Base-by-base conservation (phyloP, 331 rosid genomes). In the Dryas integrifolia region DNA sequence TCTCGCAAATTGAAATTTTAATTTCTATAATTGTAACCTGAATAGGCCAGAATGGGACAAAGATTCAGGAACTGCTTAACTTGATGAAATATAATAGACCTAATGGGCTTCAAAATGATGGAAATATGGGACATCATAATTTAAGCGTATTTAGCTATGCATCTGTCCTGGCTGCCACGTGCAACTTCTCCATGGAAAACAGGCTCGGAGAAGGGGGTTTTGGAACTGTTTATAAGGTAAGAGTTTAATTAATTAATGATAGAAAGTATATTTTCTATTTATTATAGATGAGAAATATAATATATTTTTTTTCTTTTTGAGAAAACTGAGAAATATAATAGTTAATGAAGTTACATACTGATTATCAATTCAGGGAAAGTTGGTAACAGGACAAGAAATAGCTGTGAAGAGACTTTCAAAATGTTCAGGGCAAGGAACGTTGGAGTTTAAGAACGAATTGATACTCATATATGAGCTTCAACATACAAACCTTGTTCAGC, bases 401-500 rank as follows among this genome's bases (percentile, higher is more conserved):
- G 75, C 75, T 41, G 40, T 70, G 15, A 70, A 56, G 55, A 70
- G 65, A 6, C 75, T 70, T 55, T 3, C 75, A 24, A 56, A 13
- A 41, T 58, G 65, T 57, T 70, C 75, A 2, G 65, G 41, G 24
- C 75, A 70, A n/a, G 75, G 75, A 14, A 44, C 43, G 1, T 7
- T 5, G n/a, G 75, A 56, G 55, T 70, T 70, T 0, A 43, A 70
- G 13, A 70, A 56, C 44, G 75, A 56, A 56, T 21, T 70, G 43
- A 24, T 70, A 7, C 75, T 70, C 45, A 70, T 70, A 43, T 70
- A 53, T 70, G 75, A 70, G 21, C 75, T 70, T 8, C 75, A 56
- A 45, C 75, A 43, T 56, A 70, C 55, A 5, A 70, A 70, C 53
- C 75, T 70, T 24, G 75, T 70, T 44, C 65, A 21, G 30, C 75